phyloP scores from a whole-genome alignment of 1,284 basidiomycete species.

The Mycena citricolor region DNA sequence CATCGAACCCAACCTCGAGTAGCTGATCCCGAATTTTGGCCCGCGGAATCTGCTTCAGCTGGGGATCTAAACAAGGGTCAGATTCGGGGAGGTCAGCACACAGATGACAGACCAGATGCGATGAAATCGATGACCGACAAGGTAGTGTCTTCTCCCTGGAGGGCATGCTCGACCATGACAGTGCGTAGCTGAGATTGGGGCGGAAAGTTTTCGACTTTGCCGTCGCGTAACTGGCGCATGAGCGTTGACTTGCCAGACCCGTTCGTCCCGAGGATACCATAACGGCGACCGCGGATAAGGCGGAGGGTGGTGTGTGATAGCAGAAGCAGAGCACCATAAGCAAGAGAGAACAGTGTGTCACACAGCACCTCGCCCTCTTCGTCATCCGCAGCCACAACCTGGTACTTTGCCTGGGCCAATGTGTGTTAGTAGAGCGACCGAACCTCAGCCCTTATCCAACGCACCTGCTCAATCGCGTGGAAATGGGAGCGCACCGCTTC shows the following conservation, averaged over 20 bases:
- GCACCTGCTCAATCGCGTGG: slow-evolving; percentile 70
- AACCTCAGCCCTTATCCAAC: slow-evolving; percentile 18
- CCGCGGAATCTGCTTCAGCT: slow-evolving; percentile 57
- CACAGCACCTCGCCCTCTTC: slow-evolving; percentile 88
- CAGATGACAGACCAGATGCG: slow-evolving; percentile 60
- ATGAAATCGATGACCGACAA: slow-evolving; percentile 87
- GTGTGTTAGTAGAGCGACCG: too few species aligned
- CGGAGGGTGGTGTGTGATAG: slow-evolving; percentile 94
- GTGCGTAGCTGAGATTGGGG: slow-evolving; percentile 82
- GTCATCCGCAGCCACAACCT: slow-evolving; percentile 40
- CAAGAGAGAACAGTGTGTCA: slow-evolving; percentile 93
- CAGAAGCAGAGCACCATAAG: slow-evolving; percentile 93
- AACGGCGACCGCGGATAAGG: slow-evolving; percentile 87
- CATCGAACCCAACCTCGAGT: slow-evolving; percentile 88
- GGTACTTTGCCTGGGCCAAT: slow-evolving; percentile 51
- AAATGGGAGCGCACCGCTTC: slow-evolving; percentile 74
- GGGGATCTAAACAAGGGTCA: slow-evolving; percentile 50
- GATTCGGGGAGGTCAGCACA: neutral
- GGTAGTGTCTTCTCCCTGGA: slow-evolving; percentile 90
- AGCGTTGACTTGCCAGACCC: slow-evolving; percentile 97
- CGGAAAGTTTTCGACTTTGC: slow-evolving; percentile 97
- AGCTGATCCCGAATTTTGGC: slow-evolving; percentile 79
- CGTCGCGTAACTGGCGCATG: slow-evolving; percentile 93
- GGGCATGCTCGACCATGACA: slow-evolving; percentile 95
- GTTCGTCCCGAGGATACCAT: slow-evolving; percentile 95